These are phyloP conservation scores for Podosphaera fusca DNA, from an alignment of 2,329 filamentous ascomycete genomes.

Conservation along the genomic window DNA sequence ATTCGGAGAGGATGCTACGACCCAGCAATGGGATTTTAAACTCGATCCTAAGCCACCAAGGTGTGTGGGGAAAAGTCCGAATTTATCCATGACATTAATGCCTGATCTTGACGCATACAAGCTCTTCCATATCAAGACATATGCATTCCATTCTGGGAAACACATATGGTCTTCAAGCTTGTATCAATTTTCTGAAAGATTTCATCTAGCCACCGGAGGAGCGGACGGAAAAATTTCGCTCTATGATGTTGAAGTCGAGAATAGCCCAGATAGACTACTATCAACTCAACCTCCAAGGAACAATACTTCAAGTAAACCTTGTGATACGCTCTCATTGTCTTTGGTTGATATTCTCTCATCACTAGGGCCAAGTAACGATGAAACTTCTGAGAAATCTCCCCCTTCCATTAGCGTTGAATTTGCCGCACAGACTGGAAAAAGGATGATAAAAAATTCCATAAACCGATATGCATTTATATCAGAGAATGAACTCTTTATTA, in stretches of 20 bases:
- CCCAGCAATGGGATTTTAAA: slow-evolving; percentile 38
- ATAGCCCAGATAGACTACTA: neutral
- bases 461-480: slow-evolving; percentile 41
- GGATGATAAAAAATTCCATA: slow-evolving; percentile 21
- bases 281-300: no score
- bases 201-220: slow-evolving; percentile 44
- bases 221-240: slow-evolving; percentile 49
- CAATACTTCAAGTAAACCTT: neutral
- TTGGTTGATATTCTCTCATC: neutral
- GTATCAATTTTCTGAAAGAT: neutral
- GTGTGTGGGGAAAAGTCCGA: neutral
- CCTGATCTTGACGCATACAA: no score
- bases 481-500: slow-evolving; percentile 27
- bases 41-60: neutral
- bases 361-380: neutral
- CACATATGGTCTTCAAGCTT: slow-evolving; percentile 67
- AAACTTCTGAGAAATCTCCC: neutral
- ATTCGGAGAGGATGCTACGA: slow-evolving; percentile 65
- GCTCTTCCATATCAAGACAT: slow-evolving; percentile 8
- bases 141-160: slow-evolving; percentile 56
- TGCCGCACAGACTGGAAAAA: slow-evolving; percentile 11
- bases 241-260: slow-evolving; percentile 4
- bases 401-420: no score
- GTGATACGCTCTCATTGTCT: neutral
- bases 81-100: neutral